Evolutionary conservation across 1,139 yeast genomes (phyloP).

Genomic region (Martiniozyma asiatica): DNA sequence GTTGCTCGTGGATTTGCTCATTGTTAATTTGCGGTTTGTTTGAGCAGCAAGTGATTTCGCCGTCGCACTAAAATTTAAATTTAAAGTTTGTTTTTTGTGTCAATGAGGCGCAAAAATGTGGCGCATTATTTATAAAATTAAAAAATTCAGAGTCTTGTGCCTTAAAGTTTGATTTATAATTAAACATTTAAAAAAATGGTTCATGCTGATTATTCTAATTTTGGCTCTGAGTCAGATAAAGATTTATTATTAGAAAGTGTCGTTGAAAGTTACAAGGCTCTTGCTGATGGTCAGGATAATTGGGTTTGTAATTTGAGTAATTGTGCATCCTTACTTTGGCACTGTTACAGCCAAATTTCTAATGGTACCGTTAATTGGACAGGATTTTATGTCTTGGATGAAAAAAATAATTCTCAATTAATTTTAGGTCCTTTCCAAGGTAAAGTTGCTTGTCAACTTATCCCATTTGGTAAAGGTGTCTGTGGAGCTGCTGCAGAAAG

Average conservation of each 20-base stretch:
- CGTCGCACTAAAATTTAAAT: too few species aligned
- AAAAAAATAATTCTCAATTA: slow-evolving; percentile 32
- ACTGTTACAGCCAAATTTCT: slow-evolving; percentile 49
- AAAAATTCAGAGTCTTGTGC: too few species aligned
- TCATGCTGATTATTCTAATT: slow-evolving; percentile 61
- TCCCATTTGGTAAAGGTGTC: slow-evolving; percentile 72
- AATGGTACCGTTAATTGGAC: slow-evolving; percentile 70
- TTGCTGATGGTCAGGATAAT: slow-evolving; percentile 49
- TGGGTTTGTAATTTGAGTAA: slow-evolving; percentile 89
- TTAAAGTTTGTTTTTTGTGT: too few species aligned
- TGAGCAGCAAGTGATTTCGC: too few species aligned
- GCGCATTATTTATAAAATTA: too few species aligned
- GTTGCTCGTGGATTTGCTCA: too few species aligned
- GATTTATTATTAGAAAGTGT: slow-evolving; percentile 49
- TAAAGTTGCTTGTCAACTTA: slow-evolving; percentile 86
- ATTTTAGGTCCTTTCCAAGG: slow-evolving; percentile 93
- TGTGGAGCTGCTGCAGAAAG: slow-evolving; percentile 74
- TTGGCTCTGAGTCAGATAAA: slow-evolving; percentile 29
- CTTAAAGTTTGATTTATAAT: too few species aligned
- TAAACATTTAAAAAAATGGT: slow-evolving; percentile 17
- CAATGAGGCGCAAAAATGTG: too few species aligned
- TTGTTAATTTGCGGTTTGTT: too few species aligned
- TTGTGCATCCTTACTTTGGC: slow-evolving; percentile 78
- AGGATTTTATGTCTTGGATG: slow-evolving; percentile 63
- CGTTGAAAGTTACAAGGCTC: slow-evolving; percentile 51